Base-by-base conservation (phyloP, 1,139 yeast species). In the Yamadazyma membranifaciens region DNA sequence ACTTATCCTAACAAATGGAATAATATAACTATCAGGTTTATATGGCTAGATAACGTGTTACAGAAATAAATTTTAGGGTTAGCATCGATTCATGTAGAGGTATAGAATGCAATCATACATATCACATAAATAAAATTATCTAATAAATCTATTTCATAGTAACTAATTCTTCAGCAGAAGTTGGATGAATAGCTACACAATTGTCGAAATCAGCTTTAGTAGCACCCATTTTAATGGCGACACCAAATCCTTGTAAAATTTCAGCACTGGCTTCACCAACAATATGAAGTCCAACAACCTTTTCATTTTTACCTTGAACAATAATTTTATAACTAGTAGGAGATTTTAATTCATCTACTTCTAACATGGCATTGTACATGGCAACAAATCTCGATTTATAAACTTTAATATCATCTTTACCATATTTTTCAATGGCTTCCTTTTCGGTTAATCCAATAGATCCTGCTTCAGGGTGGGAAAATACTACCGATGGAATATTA, bases 161-260 rank as follows among this genome's bases (percentile, higher is more conserved):
- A 33, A 92, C 99, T 45, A 92, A 68, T 67, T 92, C 99, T 69
- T 92, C 99, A 33, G 98, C 98, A 49, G 95, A 81, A 1, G 98
- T 91, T 47, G 99, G 99, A 63, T 92, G 99, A 57, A 92, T 92
- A 36, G 99, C 99, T 29, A 92, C 98, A 68, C 95, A 87, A 60
- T 72, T 83, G 65, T 92, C 99, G 50, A 92, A 91, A 63, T 92
- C 97, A 39, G 80, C 80, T 74, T 92, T 92, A 36, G 98, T 92
- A 34, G 98, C 98, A 31, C 98, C 98, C 95, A 87, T 87, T 69
- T 89, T 89, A 51, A 92, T 72, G 43, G 98, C 98, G 40, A 89
- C 98, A 43, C 98, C 98, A 57, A 92, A 92, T 29, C 98, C 99
- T 74, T 92, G 99, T 54, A 92, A 76, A 47, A 94, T 89, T 65